phyloP scores from a whole-genome alignment of 2,329 filamentous ascomycete species.

The Xylariaceae sp. region DNA sequence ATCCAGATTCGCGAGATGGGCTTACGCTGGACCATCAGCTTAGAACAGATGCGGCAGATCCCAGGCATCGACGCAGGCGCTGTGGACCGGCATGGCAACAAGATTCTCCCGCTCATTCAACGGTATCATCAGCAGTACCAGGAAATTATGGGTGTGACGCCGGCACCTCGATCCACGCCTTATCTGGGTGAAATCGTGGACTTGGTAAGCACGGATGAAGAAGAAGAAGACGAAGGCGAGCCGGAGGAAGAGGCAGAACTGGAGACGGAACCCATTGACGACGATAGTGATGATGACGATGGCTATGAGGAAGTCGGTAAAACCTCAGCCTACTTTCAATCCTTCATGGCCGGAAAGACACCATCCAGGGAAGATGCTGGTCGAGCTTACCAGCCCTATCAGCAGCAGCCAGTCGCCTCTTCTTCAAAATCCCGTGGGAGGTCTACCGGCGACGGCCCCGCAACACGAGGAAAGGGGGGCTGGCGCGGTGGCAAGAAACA shows the following conservation, averaged over 20 bases:
- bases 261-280: slow-evolving; percentile 20
- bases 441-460: slow-evolving; percentile 20
- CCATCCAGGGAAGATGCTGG: slow-evolving; percentile 30
- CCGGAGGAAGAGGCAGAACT: slow-evolving; percentile 9
- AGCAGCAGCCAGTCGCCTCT: slow-evolving; percentile 10
- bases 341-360: slow-evolving; percentile 20
- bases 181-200: slow-evolving; percentile 38
- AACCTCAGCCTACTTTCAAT: slow-evolving; percentile 45
- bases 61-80: slow-evolving; percentile 57
- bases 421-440: slow-evolving; percentile 18
- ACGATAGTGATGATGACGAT: slow-evolving; percentile 21
- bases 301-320: slow-evolving; percentile 31
- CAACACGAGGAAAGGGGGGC: slow-evolving; percentile 17
- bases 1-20: slow-evolving; percentile 67
- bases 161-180: slow-evolving; percentile 9
- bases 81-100: slow-evolving; percentile 55
- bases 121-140: slow-evolving; percentile 42
- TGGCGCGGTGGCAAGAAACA: slow-evolving; percentile 24
- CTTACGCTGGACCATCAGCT: slow-evolving; percentile 57
- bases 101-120: slow-evolving; percentile 55
- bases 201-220: slow-evolving; percentile 40
- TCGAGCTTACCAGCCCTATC: slow-evolving; percentile 7
- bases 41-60: slow-evolving; percentile 58
- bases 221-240: slow-evolving; percentile 23
- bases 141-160: slow-evolving; percentile 42